Evolutionary conservation across 2,329 filamentous ascomycete genomes (phyloP).

Genomic region (Ascomycota sp.): DNA sequence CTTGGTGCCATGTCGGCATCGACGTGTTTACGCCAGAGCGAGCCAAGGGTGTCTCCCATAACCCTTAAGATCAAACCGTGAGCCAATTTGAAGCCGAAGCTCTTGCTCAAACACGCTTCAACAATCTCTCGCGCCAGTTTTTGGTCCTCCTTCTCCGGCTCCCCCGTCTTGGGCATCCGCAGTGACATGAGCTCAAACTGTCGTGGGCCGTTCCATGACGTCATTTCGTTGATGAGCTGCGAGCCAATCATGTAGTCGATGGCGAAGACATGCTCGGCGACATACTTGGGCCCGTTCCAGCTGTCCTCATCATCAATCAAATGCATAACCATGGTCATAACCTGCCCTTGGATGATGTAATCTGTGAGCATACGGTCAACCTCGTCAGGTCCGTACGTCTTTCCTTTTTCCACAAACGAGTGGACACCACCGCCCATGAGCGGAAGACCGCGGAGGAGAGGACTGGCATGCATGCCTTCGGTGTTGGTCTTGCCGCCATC

Average conservation of each 20-base stretch:
- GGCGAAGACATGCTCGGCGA: slow-evolving; percentile 23
- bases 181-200: slow-evolving; percentile 27
- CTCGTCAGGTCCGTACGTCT: slow-evolving; percentile 15
- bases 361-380: slow-evolving; percentile 24
- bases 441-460: slow-evolving; percentile 22
- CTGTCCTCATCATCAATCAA: slow-evolving; percentile 24
- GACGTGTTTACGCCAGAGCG: slow-evolving; percentile 26
- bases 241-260: slow-evolving; percentile 26
- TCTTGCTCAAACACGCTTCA: slow-evolving; percentile 23
- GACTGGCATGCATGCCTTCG: slow-evolving; percentile 24
- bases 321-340: slow-evolving; percentile 26
- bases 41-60: slow-evolving; percentile 25
- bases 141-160: slow-evolving; percentile 17
- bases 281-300: slow-evolving; percentile 32
- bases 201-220: slow-evolving; percentile 24
- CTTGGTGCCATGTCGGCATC: slow-evolving; percentile 24
- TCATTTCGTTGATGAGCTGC: slow-evolving; percentile 29
- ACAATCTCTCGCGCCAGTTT: slow-evolving; percentile 25
- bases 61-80: slow-evolving; percentile 29
- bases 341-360: slow-evolving; percentile 34
- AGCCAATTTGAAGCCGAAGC: slow-evolving; percentile 32
- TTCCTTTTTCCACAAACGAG: slow-evolving; percentile 6
- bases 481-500: slow-evolving; percentile 22
- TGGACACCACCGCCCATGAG: slow-evolving; percentile 9
- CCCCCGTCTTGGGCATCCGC: slow-evolving; percentile 13